Evolutionary conservation across 148 eudicot genomes (phyloP), one percentile per base, ranked within the genome.

Genomic region (Dysphania ambrosioides): DNA sequence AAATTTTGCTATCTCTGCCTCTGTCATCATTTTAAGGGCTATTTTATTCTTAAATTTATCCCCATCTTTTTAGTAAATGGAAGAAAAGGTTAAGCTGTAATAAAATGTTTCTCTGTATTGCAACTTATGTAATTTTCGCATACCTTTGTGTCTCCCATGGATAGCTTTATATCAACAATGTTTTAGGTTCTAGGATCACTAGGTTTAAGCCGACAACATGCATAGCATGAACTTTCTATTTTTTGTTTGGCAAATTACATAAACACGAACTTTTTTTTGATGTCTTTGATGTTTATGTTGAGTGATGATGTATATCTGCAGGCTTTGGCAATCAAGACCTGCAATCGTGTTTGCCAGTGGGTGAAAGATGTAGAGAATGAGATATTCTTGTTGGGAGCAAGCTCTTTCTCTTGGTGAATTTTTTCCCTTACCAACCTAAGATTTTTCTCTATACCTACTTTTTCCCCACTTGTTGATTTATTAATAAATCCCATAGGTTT

Each of bases 261-360:
- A n/a, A 59, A 51, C 12, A 13, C 0, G 67, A 1, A 27, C 13
- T 61, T 29, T 31, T 57, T 23, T 24, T 57, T 26, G 27, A 56
- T 35, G 3, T 49, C 2, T 23, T 29, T 66, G 19, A 30, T 67
- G 15, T 44, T 27, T 5, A 31, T n/a, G 8, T n/a, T 6, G 47
- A 38, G 31, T 68, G 23, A 57, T 60, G 49, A 32, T 68, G 3
- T 70, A 51, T 32, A 53, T 76, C 66, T 87, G 90, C 90, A 94
- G 98, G 96, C 91, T 51, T 70, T 88, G 90, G 98, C 98, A 18
- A 94, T 94, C 75, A 90, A 87, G 82, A 83, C 88, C n/a, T 93
- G 98, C 83, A 93, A 90, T 78, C 85, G 93, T 36, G 94, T 93
- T 51, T 93, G 98, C 72, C 97, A 89, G 77, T 93, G 98, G 98